phyloP scores from a whole-genome alignment of 2,329 filamentous ascomycete species.

The Microdochium nivale region DNA sequence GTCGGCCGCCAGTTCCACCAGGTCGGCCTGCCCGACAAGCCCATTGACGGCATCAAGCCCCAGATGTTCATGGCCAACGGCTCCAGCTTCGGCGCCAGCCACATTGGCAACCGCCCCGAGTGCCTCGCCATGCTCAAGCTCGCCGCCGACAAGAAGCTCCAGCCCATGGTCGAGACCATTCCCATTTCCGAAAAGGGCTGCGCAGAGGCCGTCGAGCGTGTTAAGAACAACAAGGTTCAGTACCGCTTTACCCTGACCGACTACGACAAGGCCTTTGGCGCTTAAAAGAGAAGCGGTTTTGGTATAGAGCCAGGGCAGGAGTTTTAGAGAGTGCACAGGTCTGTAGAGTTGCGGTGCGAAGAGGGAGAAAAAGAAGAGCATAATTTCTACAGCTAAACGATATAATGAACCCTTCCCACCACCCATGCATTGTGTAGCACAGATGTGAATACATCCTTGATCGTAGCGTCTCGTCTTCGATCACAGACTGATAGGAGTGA shows the following conservation, averaged over 20 bases:
- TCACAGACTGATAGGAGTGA: no score
- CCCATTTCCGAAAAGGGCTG: slow-evolving; percentile 58
- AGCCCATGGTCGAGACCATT: slow-evolving; percentile 45
- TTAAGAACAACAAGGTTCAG: slow-evolving; percentile 62
- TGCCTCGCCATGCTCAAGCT: slow-evolving; percentile 50
- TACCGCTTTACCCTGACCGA: slow-evolving; percentile 65
- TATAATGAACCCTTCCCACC: not conserved
- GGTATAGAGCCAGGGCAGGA: no score
- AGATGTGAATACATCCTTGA: no score
- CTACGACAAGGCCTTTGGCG: slow-evolving; percentile 57
- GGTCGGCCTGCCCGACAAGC: slow-evolving; percentile 45
- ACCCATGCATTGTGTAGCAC: no score
- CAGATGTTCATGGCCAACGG: slow-evolving; percentile 31
- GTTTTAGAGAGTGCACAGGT: no score
- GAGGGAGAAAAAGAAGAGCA: not conserved
- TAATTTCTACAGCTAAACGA: not conserved
- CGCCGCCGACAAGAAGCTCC: slow-evolving; percentile 44
- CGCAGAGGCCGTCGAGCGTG: slow-evolving; percentile 59
- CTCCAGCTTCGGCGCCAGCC: slow-evolving; percentile 34
- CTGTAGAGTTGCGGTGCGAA: no score
- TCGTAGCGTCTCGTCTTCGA: no score
- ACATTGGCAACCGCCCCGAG: slow-evolving; percentile 53
- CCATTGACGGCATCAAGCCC: slow-evolving; percentile 32
- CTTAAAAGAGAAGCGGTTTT: slow-evolving; percentile 2
- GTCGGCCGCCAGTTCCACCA: slow-evolving; percentile 49